Conservation (phyloP, 495 filamentous ascomycete species). For the Echria macrotheca region DNA sequence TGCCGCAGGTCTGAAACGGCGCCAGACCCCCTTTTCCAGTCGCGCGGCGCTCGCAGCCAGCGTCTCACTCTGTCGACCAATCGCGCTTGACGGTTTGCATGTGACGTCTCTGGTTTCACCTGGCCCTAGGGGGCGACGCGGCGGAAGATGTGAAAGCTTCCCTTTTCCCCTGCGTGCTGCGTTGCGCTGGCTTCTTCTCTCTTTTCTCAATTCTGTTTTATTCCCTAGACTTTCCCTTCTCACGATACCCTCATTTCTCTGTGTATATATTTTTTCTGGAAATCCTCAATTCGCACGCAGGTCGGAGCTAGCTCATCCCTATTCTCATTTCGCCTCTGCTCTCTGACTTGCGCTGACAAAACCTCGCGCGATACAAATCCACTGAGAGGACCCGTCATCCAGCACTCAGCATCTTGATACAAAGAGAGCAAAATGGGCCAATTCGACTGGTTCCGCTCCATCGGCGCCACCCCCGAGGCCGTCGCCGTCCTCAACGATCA, state of each 20-base stretch:
- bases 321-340: not conserved
- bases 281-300: no score
- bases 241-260: constrained; percentile 11
- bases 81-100: no score
- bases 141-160: no score
- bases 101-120: constrained; percentile 10
- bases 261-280: not conserved
- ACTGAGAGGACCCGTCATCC: constrained; percentile 1
- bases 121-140: no score
- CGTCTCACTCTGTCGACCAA: no score
- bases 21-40: not conserved
- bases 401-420: no score
- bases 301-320: no score
- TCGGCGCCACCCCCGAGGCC: constrained; percentile 44
- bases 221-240: no score
- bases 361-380: not conserved
- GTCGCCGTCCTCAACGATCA: constrained; percentile 50
- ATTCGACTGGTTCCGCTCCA: constrained; percentile 43
- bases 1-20: constrained; percentile 13
- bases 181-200: constrained; percentile 2
- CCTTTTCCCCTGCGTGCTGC: constrained; percentile 1
- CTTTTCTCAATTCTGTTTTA: constrained; percentile 2
- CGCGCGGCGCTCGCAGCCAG: no score
- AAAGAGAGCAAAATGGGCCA: constrained; percentile 39
- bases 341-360: not conserved